Evolutionary conservation across 2,329 filamentous ascomycete genomes (phyloP).

Genomic region (Monosporascus ibericus): DNA sequence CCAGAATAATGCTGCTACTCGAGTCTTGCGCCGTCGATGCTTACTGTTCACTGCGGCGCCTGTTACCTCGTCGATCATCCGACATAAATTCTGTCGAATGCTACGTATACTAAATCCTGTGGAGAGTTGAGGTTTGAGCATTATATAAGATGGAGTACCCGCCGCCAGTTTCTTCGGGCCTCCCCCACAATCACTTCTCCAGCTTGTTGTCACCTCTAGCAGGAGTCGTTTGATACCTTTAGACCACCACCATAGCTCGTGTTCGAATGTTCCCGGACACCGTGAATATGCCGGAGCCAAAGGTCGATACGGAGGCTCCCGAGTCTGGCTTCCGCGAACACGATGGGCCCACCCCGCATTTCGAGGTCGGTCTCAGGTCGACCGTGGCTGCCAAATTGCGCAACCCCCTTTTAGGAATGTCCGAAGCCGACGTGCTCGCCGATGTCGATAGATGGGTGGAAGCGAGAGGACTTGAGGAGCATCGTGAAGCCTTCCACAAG

Average conservation of each 20-base stretch:
- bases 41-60: background rate
- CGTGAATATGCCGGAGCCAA: slow-evolving; percentile 2
- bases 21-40: background rate
- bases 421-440: slow-evolving; percentile 7
- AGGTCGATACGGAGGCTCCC: slow-evolving; percentile 2
- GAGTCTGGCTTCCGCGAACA: background rate
- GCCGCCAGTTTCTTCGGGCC: background rate
- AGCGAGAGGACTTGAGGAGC: slow-evolving; percentile 25
- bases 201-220: background rate
- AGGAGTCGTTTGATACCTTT: background rate
- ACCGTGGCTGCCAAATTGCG: slow-evolving; percentile 2
- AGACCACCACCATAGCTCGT: background rate
- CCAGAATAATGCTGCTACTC: background rate
- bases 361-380: background rate
- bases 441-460: slow-evolving; percentile 33
- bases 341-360: background rate
- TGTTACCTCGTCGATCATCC: background rate
- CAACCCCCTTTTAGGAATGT: slow-evolving; percentile 8
- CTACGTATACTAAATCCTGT: background rate
- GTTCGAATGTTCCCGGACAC: background rate
- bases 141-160: background rate
- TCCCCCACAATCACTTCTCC: background rate
- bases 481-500: slow-evolving; percentile 20
- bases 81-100: background rate
- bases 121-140: background rate